Conservation (phyloP, 352 stramenopile species). For the Peronospora farinosa region DNA sequence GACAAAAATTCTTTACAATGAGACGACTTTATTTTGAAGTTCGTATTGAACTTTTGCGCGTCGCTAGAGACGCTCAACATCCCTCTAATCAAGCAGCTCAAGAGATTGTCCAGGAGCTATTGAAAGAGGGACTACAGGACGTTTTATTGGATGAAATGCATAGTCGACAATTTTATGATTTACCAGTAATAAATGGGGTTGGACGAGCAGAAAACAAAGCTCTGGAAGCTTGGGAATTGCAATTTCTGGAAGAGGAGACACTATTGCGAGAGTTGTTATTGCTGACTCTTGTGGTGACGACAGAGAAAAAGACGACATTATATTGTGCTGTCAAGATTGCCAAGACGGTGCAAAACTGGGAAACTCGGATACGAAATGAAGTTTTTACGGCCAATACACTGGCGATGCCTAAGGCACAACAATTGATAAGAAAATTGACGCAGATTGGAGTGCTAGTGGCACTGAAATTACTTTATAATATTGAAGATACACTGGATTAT, state of each 20-base stretch:
- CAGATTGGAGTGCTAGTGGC: slow-evolving; percentile 35
- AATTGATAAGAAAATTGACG: slow-evolving; percentile 16
- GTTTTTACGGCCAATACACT: slow-evolving; percentile 27
- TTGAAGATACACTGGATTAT: slow-evolving; percentile 15
- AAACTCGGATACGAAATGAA: slow-evolving; percentile 27
- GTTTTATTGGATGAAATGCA: slow-evolving; percentile 52
- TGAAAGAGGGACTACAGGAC: slow-evolving; percentile 51
- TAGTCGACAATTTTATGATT: slow-evolving; percentile 31
- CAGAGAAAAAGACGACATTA: slow-evolving; percentile 35
- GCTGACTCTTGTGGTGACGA: slow-evolving; percentile 33
- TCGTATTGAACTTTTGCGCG: slow-evolving; percentile 49
- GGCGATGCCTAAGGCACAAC: slow-evolving; percentile 16
- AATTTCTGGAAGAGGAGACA: slow-evolving; percentile 54
- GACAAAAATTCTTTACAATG: slow-evolving; percentile 32
- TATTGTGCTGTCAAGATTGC: slow-evolving; percentile 29
- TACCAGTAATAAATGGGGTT: slow-evolving; percentile 35
- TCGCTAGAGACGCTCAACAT: slow-evolving; percentile 32
- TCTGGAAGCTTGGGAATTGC: slow-evolving; percentile 43
- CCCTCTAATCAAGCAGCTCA: slow-evolving; percentile 27
- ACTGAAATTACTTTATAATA: slow-evolving; percentile 30
- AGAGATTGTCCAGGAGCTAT: slow-evolving; percentile 40
- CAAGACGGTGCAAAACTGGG: slow-evolving; percentile 34
- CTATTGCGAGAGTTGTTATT: slow-evolving; percentile 54
- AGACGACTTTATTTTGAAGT: slow-evolving; percentile 47
- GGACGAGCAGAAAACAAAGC: slow-evolving; percentile 24